phyloP scores from a whole-genome alignment of 148 eudicot genomes.

The Oxyria digyna region DNA sequence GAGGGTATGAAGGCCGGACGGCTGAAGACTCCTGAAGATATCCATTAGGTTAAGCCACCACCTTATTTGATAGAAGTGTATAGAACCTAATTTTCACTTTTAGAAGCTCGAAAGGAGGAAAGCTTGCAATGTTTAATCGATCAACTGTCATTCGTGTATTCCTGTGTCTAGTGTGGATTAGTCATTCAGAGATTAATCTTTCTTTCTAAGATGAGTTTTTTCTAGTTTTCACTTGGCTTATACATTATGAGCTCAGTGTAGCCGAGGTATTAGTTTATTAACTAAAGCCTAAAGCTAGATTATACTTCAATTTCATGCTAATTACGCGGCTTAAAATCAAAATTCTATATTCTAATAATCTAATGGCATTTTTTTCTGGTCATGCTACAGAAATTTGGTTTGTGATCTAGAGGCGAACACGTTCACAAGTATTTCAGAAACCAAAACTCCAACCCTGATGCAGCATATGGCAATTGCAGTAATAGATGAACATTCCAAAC shows the following conservation, averaged over 20 bases:
- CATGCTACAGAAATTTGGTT: not conserved
- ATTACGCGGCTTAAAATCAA: not conserved
- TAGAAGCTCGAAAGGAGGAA: not conserved
- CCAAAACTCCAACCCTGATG: not conserved
- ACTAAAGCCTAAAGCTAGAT: not conserved
- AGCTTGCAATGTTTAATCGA: not conserved
- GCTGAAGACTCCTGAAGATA: not conserved
- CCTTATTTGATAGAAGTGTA: too few species aligned
- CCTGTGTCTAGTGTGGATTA: not conserved
- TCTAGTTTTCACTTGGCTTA: not conserved
- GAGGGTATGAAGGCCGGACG: not conserved
- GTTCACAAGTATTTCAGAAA: not conserved
- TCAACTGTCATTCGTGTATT: not conserved
- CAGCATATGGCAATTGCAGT: not conserved
- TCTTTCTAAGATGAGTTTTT: not conserved
- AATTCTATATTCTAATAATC: not conserved
- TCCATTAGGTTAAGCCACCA: not conserved
- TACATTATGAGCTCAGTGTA: not conserved
- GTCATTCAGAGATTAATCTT: not conserved
- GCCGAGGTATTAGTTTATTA: not conserved
- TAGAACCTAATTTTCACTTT: not conserved
- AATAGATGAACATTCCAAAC: not conserved
- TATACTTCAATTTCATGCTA: too few species aligned
- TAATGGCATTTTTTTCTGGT: not conserved
- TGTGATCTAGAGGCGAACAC: not conserved